A percentile compares a stretch with the other conserved stretches of the same genome.
These are phyloP conservation scores for Corylus avellana DNA, from an alignment of 306 rosid species.

Conservation along the genomic window DNA sequence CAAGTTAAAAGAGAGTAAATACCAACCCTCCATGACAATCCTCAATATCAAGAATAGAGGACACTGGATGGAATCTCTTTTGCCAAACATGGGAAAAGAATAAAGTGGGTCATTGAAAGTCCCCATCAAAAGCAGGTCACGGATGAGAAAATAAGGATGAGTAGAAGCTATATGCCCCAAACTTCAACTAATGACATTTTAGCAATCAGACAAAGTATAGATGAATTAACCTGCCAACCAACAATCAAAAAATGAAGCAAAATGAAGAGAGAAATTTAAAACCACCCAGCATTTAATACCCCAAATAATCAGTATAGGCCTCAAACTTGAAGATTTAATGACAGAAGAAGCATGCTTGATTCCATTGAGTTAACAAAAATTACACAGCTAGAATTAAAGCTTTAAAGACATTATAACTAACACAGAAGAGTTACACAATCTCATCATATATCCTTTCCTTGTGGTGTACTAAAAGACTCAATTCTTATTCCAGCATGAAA, in stretches of 20 bases:
- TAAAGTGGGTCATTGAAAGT: conserved; percentile 31
- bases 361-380: conserved; percentile 20
- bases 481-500: conserved; percentile 33
- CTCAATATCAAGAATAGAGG: neutral
- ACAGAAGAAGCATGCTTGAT: conserved; percentile 24
- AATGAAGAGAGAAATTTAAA: conserved; percentile 14
- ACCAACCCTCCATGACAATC: conserved; percentile 27
- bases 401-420: conserved; percentile 31
- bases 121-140: conserved; percentile 14
- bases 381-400: conserved; percentile 23
- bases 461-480: conserved; percentile 27
- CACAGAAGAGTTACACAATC: conserved; percentile 33
- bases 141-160: conserved; percentile 11
- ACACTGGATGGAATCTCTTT: conserved; percentile 22
- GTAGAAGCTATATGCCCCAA: conserved; percentile 6
- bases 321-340: conserved; percentile 23
- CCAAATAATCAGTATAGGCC: conserved; percentile 1
- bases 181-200: conserved; percentile 22
- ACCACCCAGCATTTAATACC: conserved; percentile 14
- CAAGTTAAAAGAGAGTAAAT: conserved; percentile 7
- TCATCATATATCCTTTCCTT: conserved; percentile 32
- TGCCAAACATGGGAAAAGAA: conserved; percentile 40
- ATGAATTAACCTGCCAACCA: neutral
- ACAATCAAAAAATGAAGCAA: conserved; percentile 18
- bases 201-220: conserved; percentile 2